Base-by-base conservation (phyloP, 106 monocot species). In the Apostasia ramifera region DNA sequence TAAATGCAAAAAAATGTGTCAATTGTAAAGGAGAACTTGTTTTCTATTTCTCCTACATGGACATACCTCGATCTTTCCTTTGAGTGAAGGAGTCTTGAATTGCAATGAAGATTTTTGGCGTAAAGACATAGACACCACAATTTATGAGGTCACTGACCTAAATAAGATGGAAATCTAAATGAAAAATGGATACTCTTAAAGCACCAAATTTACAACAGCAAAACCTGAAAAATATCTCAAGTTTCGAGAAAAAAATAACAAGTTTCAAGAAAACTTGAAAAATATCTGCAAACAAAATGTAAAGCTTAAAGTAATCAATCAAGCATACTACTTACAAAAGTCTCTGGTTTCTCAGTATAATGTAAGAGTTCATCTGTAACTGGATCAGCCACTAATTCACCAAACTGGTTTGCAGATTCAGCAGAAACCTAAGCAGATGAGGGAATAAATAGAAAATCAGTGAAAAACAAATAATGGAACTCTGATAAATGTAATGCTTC, bases 81-180 rank as follows among this genome's bases (percentile, higher is more conserved):
- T 92, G 84, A 65, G 62, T 80, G 61, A 84, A 84, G 53, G 86
- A 84, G 77, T 85, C 89, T 52, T 85, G 66, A 5, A 97, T 92
- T 44, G 92, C 95, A 60, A 67, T 63, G 77, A 97, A 97, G 26
- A 97, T 92, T 59, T 84, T 77, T n/a, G 97, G 87, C n/a, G 92
- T 97, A 79, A 97, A 97, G 77, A 97, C 77, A 72, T 97, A 97
- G 5, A 97, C 92, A 48, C 97, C 97, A 79, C 97, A 97, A 59
- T 97, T 97, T 71, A 97, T 89, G 38, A 80, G 82, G 71, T 97
- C 84, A 72, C 97, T 97, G 63, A 97, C 92, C 97, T 97, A 61
- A 81, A 88, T 45, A 44, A 53, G 4, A 71, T 13, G 62, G n/a
- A 15, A 57, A 66, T 55, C 7, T 12, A 72, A 77, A 68, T 12